phyloP scores from a whole-genome alignment of 169 alveolate species.

The Hammondia hammondi region DNA sequence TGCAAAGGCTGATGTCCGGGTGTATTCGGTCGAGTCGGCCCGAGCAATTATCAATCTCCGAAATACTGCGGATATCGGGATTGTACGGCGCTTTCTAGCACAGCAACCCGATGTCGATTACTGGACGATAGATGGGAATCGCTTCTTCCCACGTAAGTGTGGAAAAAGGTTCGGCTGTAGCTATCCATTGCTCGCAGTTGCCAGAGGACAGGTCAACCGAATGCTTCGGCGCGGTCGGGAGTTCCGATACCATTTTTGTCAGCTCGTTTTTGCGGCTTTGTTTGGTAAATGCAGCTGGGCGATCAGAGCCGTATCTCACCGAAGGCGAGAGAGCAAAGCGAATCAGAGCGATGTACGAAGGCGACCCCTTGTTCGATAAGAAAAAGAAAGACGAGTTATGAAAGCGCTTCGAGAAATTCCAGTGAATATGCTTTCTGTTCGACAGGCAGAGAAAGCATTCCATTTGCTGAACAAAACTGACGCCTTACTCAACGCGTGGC shows the following conservation, averaged over 20 bases:
- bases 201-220: background rate
- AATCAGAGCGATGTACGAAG: constrained; percentile 2
- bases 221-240: no score
- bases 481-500: no score
- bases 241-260: background rate
- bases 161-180: background rate
- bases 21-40: constrained; percentile 26
- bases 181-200: background rate
- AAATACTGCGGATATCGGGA: background rate
- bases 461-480: no score
- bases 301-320: constrained; percentile 8
- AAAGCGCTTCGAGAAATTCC: background rate
- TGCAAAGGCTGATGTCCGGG: background rate
- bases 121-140: constrained; percentile 7
- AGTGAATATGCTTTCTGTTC: no score
- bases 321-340: constrained; percentile 1
- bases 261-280: background rate
- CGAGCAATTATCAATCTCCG: constrained; percentile 13
- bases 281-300: background rate
- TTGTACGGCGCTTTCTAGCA: constrained; percentile 10
- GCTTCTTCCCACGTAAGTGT: constrained; percentile 13
- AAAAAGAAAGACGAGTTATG: background rate
- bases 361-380: background rate
- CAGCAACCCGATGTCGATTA: constrained; percentile 41
- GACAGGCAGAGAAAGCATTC: no score